These are phyloP conservation scores for Eucalyptus sp. DNA, from an alignment of 345 rosid species.

Conservation along the genomic window DNA sequence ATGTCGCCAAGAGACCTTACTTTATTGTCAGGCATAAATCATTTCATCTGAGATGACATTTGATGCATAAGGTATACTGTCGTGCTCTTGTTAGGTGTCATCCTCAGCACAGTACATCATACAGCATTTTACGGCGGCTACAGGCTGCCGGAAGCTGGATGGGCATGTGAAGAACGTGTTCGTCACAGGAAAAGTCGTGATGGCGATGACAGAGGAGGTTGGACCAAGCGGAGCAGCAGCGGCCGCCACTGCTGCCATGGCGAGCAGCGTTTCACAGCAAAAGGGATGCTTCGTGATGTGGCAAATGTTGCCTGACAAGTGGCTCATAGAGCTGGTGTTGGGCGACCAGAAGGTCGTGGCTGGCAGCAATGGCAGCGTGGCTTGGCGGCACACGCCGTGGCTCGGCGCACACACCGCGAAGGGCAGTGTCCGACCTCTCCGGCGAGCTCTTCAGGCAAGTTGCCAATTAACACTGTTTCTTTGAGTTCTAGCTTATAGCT, in stretches of 20 bases:
- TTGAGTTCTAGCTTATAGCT: neutral
- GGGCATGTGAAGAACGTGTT: conserved; percentile 64
- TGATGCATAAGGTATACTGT: neutral
- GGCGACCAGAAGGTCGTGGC: conserved; percentile 76
- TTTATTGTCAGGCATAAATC: neutral
- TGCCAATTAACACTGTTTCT: neutral
- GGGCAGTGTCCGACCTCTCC: conserved; percentile 80
- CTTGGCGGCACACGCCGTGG: conserved; percentile 99
- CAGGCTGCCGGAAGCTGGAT: conserved; percentile 75
- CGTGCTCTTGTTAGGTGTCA: conserved; percentile 42
- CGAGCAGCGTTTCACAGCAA: conserved; percentile 18
- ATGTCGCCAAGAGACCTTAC: neutral
- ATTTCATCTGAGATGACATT: neutral
- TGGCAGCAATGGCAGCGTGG: conserved; percentile 73
- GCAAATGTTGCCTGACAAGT: conserved; percentile 92
- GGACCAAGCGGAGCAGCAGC: conserved; percentile 17
- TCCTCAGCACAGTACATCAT: conserved; percentile 93
- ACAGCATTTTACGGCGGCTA: conserved; percentile 90
- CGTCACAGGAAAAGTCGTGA: conserved; percentile 69
- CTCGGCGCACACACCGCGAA: conserved; percentile 78
- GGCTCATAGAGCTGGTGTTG: conserved; percentile 81
- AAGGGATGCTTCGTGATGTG: conserved; percentile 98
- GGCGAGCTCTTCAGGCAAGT: conserved; percentile 89
- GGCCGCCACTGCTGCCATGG: conserved; percentile 6
- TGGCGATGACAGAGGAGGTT: conserved; percentile 68